Base-by-base conservation (phyloP, 2,329 filamentous ascomycete species). In the Trichoderma sp. region DNA sequence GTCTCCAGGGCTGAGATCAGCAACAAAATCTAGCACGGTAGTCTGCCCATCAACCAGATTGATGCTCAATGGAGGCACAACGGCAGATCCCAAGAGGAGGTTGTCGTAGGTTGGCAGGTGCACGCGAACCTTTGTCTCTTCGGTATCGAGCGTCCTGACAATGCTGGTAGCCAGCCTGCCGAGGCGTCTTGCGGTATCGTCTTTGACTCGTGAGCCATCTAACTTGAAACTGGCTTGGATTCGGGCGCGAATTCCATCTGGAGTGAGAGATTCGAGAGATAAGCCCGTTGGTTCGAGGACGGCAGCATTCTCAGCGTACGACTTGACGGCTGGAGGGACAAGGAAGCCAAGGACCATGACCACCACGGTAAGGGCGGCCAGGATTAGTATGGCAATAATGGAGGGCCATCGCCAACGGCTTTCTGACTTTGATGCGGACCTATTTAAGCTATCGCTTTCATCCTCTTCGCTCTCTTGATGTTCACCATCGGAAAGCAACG, bases 21-120 rank as follows among this genome's bases (percentile, higher is more conserved):
- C 88, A 70, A 96, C 82, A 76, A 98, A 91, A 77, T 98, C 93
- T 71, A 98, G 84, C 71, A 88, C 84, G 3, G 93, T 98, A 18
- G 86, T 89, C 76, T 93, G 89, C 12, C 93, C 93, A 78, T 97
- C 92, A 62, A 92, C 87, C 65, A 98, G 88, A 78, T 90, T 90
- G 73, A 98, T 86, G 73, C 89, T 89, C 74, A 98, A 84, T 0
- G 90, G 88, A 1, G 96, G 96, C 18, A 98, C 82, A 6, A 85
- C 85, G 14, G 93, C 94, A 11, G 89, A 93, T 18, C 95, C 96
- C 26, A 97, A 83, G 62, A 97, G 83, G 15, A 92, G 84, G 80
- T 95, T 89, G 30, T 89, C 90, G 78, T 97, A 97, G 74, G 96
- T 92, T 14, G 95, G 95, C 34, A 98, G 86, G 76, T 91, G 94